Evolutionary conservation across 2,329 filamentous ascomycete species (phyloP), one percentile per base, ranked within the genome.

Genomic region (Monilinia fructicola): DNA sequence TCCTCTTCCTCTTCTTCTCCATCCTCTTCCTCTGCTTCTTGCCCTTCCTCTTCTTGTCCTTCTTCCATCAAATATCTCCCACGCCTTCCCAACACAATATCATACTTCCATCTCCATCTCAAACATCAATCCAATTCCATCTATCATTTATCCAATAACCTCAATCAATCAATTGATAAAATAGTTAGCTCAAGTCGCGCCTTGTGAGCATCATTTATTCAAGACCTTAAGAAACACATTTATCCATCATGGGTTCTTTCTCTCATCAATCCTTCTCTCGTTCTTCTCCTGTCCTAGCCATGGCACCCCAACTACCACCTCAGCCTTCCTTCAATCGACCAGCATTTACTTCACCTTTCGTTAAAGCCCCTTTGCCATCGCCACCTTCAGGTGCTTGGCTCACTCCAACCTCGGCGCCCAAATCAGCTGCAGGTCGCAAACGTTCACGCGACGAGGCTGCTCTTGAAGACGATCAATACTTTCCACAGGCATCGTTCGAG

Each of bases 381-480:
- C 66, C 71, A 12, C n/a, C 70, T 21, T 69, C 68, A 23, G 68
- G 70, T 26, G 66, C 73, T 21, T 73, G 74, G 72, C 69, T 74
- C 50, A 71, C 70, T 38, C 64, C 70, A 38, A 62, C 64, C 28
- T 65, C 68, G 16, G 67, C 68, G n/a, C 70, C 72, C 38, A 52
- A 64, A 44, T 74, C 75, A 53, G 76, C 77, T n/a, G 85, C 85
- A 72, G 88, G 90, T 71, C 87, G 89, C 76, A 93, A 93, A 80
- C 88, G 90, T 72, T 91, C 89, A 69, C 85, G 90, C 75, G 88
- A 91, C 74, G 90, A 93, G 77, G 89, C 90, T 66, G 82, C 83
- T 35, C 85, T 91, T 71, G 52, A 54, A 54, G 82, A 87, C 74
- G 78, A 87, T 74, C 83, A 84, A 77, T 74, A 72, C 67, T 73